Evolutionary conservation across 768 basidiomycete genomes (phyloP).

Genomic region (Phylloporus scabripes): DNA sequence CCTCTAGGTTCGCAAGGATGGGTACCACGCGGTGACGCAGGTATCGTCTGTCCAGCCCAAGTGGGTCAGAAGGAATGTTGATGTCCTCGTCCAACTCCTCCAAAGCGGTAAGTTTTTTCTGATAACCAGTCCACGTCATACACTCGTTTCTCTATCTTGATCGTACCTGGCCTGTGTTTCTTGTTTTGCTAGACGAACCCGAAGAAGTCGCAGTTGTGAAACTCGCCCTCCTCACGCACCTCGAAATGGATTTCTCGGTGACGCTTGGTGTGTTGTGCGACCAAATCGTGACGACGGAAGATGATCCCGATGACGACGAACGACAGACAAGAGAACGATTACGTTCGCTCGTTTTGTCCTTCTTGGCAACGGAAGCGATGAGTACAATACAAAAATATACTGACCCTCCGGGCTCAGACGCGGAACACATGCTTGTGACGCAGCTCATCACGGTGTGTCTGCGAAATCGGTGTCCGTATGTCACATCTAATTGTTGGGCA

Average conservation of each 20-base stretch:
- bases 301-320: slow-evolving; percentile 53
- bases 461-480: background rate
- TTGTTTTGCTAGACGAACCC: slow-evolving; percentile 48
- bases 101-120: slow-evolving; percentile 55
- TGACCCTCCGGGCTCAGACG: slow-evolving; percentile 35
- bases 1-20: slow-evolving; percentile 59
- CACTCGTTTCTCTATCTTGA: slow-evolving; percentile 13
- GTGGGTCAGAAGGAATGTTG: slow-evolving; percentile 66
- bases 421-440: slow-evolving; percentile 44
- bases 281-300: slow-evolving; percentile 51
- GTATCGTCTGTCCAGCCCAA: slow-evolving; percentile 45
- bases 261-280: slow-evolving; percentile 67
- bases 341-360: slow-evolving; percentile 53
- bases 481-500: slow-evolving; percentile 22
- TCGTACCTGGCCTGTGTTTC: slow-evolving; percentile 11
- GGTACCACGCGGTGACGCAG: slow-evolving; percentile 56
- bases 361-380: slow-evolving; percentile 51
- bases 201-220: slow-evolving; percentile 61
- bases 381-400: slow-evolving; percentile 41
- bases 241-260: slow-evolving; percentile 55
- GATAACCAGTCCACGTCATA: background rate
- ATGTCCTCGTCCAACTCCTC: slow-evolving; percentile 68
- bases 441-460: slow-evolving; percentile 46
- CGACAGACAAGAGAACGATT: slow-evolving; percentile 50
- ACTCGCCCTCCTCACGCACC: slow-evolving; percentile 52